Conservation (phyloP, 306 rosid genomes). For the Cicer bijugum region DNA sequence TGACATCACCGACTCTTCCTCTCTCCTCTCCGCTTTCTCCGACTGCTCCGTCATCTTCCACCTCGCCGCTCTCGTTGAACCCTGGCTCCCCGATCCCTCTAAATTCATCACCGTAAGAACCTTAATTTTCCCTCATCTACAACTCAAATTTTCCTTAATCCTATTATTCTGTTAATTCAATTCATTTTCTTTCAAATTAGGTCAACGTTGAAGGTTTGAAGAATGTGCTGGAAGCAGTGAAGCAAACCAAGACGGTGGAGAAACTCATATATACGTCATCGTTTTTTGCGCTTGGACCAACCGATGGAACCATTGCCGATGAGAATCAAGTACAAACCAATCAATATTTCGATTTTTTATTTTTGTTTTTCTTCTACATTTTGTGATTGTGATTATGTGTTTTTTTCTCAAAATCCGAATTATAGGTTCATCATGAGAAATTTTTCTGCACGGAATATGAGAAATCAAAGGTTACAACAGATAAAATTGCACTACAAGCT, state of each 20-base stretch:
- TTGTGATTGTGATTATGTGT: not conserved
- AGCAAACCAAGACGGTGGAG: constrained; percentile 68
- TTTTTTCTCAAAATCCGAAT: constrained; percentile 8
- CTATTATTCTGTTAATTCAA: not conserved
- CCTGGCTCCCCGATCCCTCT: constrained; percentile 95
- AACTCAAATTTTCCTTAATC: not conserved
- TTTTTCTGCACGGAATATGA: constrained; percentile 91
- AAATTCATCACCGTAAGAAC: constrained; percentile 62
- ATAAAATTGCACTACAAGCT: constrained; percentile 76
- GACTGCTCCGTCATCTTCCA: constrained; percentile 80
- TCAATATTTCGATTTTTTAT: not conserved
- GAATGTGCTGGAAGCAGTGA: constrained; percentile 70
- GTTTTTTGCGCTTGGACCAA: constrained; percentile 82
- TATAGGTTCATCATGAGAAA: constrained; percentile 73
- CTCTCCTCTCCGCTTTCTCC: constrained; percentile 78
- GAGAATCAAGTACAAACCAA: constrained; percentile 63
- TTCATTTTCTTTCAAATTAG: constrained; percentile 42
- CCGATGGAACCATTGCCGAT: constrained; percentile 69
- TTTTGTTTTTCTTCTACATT: not conserved
- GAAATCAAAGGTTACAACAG: constrained; percentile 75
- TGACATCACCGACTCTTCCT: constrained; percentile 70
- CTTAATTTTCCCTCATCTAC: not conserved
- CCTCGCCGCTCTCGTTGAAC: constrained; percentile 88
- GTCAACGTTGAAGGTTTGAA: constrained; percentile 80
- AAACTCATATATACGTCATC: constrained; percentile 86